These are phyloP conservation scores for Aspergillus felis DNA, from an alignment of 2,329 filamentous ascomycete genomes.

Conservation along the genomic window DNA sequence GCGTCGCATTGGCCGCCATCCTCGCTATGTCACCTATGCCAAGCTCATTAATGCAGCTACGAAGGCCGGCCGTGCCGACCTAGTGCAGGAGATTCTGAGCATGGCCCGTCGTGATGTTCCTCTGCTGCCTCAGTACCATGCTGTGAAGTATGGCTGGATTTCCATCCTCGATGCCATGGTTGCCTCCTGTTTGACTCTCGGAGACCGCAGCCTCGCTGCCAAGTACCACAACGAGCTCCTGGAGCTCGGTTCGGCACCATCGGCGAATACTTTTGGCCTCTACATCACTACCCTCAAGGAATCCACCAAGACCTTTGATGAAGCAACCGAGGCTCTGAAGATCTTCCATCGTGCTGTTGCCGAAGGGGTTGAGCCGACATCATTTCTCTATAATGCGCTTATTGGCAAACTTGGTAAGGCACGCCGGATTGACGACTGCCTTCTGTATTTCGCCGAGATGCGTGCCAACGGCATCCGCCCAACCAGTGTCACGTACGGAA, in stretches of 20 bases:
- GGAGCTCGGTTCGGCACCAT: conserved; percentile 84
- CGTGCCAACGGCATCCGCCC: conserved; percentile 86
- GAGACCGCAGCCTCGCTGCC: conserved; percentile 74
- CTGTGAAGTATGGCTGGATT: conserved; percentile 92
- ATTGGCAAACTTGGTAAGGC: conserved; percentile 99
- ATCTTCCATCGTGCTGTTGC: conserved; percentile 93
- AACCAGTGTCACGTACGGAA: conserved; percentile 96
- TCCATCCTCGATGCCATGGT: conserved; percentile 97
- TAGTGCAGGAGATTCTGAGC: conserved; percentile 80
- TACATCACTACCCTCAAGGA: conserved; percentile 99
- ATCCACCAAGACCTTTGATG: conserved; percentile 94
- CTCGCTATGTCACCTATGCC: conserved; percentile 92
- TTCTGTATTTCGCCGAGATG: conserved; percentile 99
- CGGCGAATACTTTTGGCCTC: conserved; percentile 94
- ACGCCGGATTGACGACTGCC: conserved; percentile 92
- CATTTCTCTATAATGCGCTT: conserved; percentile 95
- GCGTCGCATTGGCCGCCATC: conserved; percentile 84
- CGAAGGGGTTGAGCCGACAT: conserved; percentile 92
- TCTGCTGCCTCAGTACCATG: conserved; percentile 73
- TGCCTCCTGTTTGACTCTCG: conserved; percentile 78
- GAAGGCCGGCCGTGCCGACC: conserved; percentile 73
- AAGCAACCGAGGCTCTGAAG: conserved; percentile 93
- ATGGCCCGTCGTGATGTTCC: conserved; percentile 91
- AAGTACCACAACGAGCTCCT: conserved; percentile 89
- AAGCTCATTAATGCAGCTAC: conserved; percentile 91